A percentile compares a stretch with the other conserved stretches of the same genome.
These are phyloP conservation scores for Canavalia ensiformis DNA, from an alignment of 306 rosid genomes.

Conservation along the genomic window DNA sequence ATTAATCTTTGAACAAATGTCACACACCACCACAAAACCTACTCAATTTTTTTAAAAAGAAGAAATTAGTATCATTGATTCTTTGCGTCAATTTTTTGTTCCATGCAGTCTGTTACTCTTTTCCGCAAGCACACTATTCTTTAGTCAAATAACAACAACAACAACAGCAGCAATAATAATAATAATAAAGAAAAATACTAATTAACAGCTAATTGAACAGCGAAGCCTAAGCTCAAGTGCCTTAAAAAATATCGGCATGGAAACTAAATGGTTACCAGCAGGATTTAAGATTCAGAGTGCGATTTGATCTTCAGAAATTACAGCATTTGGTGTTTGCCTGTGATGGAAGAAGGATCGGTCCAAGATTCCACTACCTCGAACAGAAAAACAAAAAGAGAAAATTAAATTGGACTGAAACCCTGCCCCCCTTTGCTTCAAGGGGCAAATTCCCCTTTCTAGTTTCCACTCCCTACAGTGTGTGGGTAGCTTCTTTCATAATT, in stretches of 20 bases:
- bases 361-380: background rate
- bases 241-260: background rate
- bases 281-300: background rate
- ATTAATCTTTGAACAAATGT: background rate
- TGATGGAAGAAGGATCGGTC: background rate
- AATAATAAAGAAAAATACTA: background rate
- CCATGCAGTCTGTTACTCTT: constrained; percentile 6
- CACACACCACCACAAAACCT: background rate
- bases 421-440: background rate
- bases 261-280: background rate
- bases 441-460: no score
- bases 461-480: no score
- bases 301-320: background rate
- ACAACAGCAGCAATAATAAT: background rate
- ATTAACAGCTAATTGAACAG: background rate
- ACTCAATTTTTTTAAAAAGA: background rate
- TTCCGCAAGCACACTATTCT: background rate
- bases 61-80: constrained; percentile 4
- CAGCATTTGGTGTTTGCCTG: background rate
- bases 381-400: background rate
- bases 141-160: background rate
- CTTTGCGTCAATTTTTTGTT: background rate
- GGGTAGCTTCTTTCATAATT: no score
- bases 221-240: background rate
- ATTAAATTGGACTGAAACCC: background rate